Conservation (phyloP, 1,284 basidiomycete species). For the Cutaneotrichosporon sp. region DNA sequence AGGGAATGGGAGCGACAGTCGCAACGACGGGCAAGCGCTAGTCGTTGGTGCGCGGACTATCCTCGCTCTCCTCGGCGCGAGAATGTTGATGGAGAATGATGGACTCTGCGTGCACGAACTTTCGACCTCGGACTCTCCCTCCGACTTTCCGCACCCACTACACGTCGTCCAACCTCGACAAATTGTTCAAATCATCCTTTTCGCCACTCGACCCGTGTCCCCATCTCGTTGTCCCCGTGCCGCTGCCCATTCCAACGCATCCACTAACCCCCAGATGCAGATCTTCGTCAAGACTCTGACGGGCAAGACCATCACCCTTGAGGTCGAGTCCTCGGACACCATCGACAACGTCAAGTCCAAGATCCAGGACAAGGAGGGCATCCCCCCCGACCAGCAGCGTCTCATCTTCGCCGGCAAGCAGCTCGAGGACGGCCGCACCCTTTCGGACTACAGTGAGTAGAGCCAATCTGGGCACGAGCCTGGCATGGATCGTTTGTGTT, state of each 20-base stretch:
- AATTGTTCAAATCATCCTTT: neutral
- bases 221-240: neutral
- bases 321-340: constrained; percentile 62
- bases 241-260: neutral
- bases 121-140: no score
- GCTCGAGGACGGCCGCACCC: constrained; percentile 92
- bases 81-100: neutral
- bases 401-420: constrained; percentile 95
- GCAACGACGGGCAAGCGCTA: neutral
- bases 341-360: constrained; percentile 64
- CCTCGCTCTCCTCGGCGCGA: neutral
- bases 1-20: neutral
- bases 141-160: no score
- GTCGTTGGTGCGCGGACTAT: neutral
- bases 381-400: constrained; percentile 90
- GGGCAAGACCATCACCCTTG: constrained; percentile 62
- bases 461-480: neutral
- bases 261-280: constrained; percentile 53
- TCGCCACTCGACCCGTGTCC: neutral
- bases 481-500: constrained; percentile 5
- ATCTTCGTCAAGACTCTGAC: constrained; percentile 61
- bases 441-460: constrained; percentile 76
- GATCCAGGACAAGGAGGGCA: constrained; percentile 66
- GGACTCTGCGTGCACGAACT: neutral
- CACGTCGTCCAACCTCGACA: neutral